Percentiles rank a stretch among this genome's conserved stretches.
These are phyloP conservation scores for Yarrowia sp. DNA, from an alignment of 805 yeast genomes.

Conservation along the genomic window DNA sequence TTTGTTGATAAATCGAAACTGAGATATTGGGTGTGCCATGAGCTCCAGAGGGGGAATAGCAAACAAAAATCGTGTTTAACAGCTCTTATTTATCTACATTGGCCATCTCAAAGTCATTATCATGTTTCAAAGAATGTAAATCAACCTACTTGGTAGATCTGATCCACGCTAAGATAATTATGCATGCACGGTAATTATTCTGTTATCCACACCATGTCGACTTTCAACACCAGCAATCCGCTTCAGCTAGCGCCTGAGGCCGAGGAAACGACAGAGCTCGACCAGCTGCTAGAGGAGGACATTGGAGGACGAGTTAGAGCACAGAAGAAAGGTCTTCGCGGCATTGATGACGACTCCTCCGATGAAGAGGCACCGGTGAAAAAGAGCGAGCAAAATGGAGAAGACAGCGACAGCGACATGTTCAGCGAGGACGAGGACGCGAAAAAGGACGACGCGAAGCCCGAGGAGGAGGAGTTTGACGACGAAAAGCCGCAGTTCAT, in stretches of 20 bases:
- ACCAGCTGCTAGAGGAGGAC: constrained; percentile 34
- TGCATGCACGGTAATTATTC: background rate
- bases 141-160: too few relatives aligned
- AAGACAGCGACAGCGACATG: constrained; percentile 40
- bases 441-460: constrained; percentile 23
- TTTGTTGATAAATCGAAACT: too few relatives aligned
- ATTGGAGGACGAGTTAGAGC: constrained; percentile 30
- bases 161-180: background rate
- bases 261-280: constrained; percentile 28
- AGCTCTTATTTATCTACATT: too few relatives aligned
- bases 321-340: constrained; percentile 24
- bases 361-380: constrained; percentile 29
- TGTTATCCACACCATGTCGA: background rate
- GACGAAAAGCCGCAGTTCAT: constrained; percentile 35
- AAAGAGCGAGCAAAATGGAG: constrained; percentile 36
- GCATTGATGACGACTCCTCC: constrained; percentile 8
- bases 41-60: too few relatives aligned
- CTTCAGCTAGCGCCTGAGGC: constrained; percentile 24
- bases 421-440: constrained; percentile 32
- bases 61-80: too few relatives aligned
- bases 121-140: too few relatives aligned
- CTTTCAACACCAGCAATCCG: constrained; percentile 5
- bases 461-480: background rate
- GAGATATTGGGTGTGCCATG: too few relatives aligned
- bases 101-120: too few relatives aligned